phyloP scores from a whole-genome alignment of 2,329 filamentous ascomycete genomes.

The Arthrinium phaeospermum region DNA sequence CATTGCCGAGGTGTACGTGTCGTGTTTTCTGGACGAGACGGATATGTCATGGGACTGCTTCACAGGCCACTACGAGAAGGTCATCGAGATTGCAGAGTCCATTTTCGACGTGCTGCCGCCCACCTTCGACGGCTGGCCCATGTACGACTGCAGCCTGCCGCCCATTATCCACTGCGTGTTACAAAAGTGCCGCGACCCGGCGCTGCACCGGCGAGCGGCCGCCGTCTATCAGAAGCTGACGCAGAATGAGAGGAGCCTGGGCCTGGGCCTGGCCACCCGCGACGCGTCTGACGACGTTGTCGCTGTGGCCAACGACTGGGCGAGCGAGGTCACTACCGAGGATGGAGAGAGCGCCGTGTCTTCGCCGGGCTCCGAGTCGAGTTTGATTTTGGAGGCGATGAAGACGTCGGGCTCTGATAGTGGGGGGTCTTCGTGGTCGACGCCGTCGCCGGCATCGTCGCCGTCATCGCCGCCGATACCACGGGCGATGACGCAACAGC shows the following conservation, averaged over 20 bases:
- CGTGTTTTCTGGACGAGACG: constrained; percentile 12
- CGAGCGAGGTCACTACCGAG: constrained; percentile 2
- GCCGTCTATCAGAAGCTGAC: neutral
- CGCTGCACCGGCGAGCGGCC: neutral
- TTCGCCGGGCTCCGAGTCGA: neutral
- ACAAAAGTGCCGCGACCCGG: constrained; percentile 15
- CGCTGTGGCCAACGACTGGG: neutral
- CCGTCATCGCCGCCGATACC: neutral
- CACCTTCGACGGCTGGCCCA: constrained; percentile 18
- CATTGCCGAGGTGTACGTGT: constrained; percentile 10
- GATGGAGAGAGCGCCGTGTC: constrained; percentile 3
- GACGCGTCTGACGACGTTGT: neutral
- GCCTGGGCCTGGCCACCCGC: neutral
- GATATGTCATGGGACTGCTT: constrained; percentile 1
- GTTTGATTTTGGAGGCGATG: neutral
- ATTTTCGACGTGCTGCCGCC: constrained; percentile 12
- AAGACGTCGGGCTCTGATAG: constrained; percentile 1
- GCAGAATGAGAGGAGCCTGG: neutral
- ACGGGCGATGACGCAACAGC: neutral
- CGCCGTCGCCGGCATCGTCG: neutral
- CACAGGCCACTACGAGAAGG: neutral
- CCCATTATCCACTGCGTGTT: constrained; percentile 18
- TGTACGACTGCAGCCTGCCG: constrained; percentile 12
- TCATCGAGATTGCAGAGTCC: constrained; percentile 2
- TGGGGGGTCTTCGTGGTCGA: neutral